Evolutionary conservation across 495 filamentous ascomycete genomes (phyloP), one percentile per base, ranked within the genome.

Genomic region (Daldinia decipiens): DNA sequence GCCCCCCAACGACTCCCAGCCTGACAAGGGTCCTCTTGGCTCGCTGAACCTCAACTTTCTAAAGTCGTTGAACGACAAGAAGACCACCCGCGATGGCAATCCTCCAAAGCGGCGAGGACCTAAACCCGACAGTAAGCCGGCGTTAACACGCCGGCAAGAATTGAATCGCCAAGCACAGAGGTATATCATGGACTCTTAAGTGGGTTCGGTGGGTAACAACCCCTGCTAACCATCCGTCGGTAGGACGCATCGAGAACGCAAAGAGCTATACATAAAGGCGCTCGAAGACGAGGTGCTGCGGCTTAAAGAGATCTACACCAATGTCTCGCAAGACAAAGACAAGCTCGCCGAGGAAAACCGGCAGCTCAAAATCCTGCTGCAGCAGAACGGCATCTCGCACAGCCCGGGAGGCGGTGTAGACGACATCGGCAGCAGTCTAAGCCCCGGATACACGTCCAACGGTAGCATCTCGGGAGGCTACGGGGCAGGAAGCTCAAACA

Each of bases 71-170:
- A 86, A 82, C n/a, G 85, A 90, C 56, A 89, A 89, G 80, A 89
- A 85, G 74, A 84, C 81, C 8, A 89, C 86, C 5, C 81, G 83
- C 90, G 95, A 96, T 86, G 94, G 94, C 15, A 89, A 95, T 71
- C 84, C 91, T 24, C 89, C 92, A 4, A 99, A 99, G 80, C 88
- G 92, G 62, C 87, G 95, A 74, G 95, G 95, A 2, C 95, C 95
- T 0, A 99, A 99, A 73, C 95, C 95, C 27, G 95, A 98, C 78
- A 96, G 92, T 82, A 97, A 97, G 73, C 95, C 95, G 4, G 93
- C 95, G 53, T 80, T 96, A 71, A 99, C 94, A n/a, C 85, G 95
- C 40, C 86, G 94, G 53, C 95, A 99, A 74, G 95, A 99, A 76
- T 80, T 98, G 53, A 99, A 99, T 76, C 87, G 95, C 60, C 94